Conservation (phyloP, 495 filamentous ascomycete species). For the Daldinia loculata region DNA sequence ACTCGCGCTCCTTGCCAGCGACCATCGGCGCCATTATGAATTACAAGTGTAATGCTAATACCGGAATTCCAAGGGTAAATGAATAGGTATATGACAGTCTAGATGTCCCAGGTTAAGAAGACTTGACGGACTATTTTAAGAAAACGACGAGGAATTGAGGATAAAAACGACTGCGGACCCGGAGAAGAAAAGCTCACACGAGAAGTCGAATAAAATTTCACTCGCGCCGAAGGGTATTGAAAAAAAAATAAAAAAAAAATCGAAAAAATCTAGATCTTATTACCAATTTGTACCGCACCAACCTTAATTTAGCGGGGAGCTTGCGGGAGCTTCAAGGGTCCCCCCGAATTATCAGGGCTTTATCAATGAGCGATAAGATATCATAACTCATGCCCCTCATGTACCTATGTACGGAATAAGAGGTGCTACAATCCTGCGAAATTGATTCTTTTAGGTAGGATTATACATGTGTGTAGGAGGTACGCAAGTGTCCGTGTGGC, state of each 20-base stretch:
- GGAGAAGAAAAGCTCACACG: slow-evolving; percentile 12
- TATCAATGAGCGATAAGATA: slow-evolving; percentile 33
- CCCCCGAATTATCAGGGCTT: slow-evolving; percentile 17
- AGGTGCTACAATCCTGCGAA: background rate
- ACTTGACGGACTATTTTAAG: background rate
- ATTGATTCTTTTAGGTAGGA: background rate
- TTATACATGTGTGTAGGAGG: background rate
- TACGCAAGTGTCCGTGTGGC: background rate
- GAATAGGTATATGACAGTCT: background rate
- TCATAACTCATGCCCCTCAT: background rate
- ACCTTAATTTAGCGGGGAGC: slow-evolving; percentile 27
- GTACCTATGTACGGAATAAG: background rate
- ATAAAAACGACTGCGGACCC: slow-evolving; percentile 10
- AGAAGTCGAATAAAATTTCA: slow-evolving; percentile 33
- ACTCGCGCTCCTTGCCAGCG: slow-evolving; percentile 81
- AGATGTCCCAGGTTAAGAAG: background rate
- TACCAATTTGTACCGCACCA: slow-evolving; percentile 30
- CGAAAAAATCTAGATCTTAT: slow-evolving; percentile 14
- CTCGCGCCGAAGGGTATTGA: slow-evolving; percentile 20
- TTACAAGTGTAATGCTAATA: slow-evolving; percentile 18
- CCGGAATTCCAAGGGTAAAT: background rate
- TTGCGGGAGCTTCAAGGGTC: slow-evolving; percentile 22
- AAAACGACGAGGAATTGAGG: slow-evolving; percentile 11
- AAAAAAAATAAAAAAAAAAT: slow-evolving; percentile 19
- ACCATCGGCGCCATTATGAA: slow-evolving; percentile 59